phyloP scores from a whole-genome alignment of 805 yeast genomes.

The Ogataea polymorpha region DNA sequence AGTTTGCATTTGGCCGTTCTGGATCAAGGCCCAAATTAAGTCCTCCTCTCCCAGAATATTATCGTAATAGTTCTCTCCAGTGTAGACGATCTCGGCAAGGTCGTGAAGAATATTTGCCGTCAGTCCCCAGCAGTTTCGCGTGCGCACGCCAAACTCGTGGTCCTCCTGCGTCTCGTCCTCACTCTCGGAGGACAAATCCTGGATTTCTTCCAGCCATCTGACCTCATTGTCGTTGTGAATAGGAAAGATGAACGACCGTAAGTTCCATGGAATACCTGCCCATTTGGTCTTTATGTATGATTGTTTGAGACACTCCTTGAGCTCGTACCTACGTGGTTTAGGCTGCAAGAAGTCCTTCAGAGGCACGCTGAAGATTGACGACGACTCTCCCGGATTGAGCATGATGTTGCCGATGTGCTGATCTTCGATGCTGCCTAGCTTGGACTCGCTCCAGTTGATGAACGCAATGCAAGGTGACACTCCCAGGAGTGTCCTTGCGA shows the following conservation, averaged over 20 bases:
- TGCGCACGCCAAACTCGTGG: constrained; percentile 40
- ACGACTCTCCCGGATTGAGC: constrained; percentile 75
- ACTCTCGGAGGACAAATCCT: constrained; percentile 57
- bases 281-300: constrained; percentile 45
- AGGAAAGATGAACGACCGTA: constrained; percentile 61
- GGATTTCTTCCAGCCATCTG: constrained; percentile 59
- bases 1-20: constrained; percentile 50
- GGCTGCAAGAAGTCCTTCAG: constrained; percentile 53
- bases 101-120: constrained; percentile 80
- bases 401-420: constrained; percentile 36
- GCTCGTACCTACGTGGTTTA: constrained; percentile 24
- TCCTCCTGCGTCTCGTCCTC: constrained; percentile 38
- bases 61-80: constrained; percentile 33
- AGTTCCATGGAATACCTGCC: constrained; percentile 71
- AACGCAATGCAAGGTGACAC: constrained; percentile 80
- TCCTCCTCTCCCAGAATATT: constrained; percentile 60
- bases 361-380: constrained; percentile 70
- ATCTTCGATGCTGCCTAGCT: constrained; percentile 25
- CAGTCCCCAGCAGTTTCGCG: constrained; percentile 78
- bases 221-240: constrained; percentile 53
- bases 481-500: constrained; percentile 77
- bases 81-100: constrained; percentile 53
- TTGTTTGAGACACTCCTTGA: constrained; percentile 34
- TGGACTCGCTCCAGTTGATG: constrained; percentile 40
- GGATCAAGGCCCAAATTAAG: constrained; percentile 49